Evolutionary conservation across 2,329 filamentous ascomycete genomes (phyloP), one percentile per base, ranked within the genome.

Genomic region (Verticillium dahliae): DNA sequence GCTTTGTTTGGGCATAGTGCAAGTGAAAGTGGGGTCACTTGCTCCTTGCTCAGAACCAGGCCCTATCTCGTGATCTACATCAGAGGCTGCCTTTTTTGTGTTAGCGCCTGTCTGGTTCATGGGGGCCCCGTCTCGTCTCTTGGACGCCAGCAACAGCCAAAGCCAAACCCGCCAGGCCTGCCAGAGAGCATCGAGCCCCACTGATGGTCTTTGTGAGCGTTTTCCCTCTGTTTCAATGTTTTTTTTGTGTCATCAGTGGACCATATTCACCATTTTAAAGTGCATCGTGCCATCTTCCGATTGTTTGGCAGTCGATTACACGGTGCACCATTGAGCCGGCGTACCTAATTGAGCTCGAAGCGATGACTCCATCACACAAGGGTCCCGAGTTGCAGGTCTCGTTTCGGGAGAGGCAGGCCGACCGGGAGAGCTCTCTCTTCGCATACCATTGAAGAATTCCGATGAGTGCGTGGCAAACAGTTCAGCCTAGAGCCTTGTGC

Each of bases 61-160:
- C 57, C 63, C 27, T 31, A 56, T 62, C 63, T 59, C 37, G 60
- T 61, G 62, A 65, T 65, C 62, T 60, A 60, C 61, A 52, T 27
- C 55, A 57, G 62, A 62, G 50, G 54, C 63, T 60, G 60, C 63
- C 56, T 56, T 35, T 59, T 45, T 41, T 35, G 57, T 59, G 50
- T 56, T 62, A 61, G 56, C 54, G n/a, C 45, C 18, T 62, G 55
- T 62, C 58, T 60, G 35, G 62, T 54, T 58, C 62, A 59, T 55
- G 59, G 61, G 57, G 57, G 22, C 57, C 57, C 38, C 11, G 38
- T 39, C 27, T 45, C 38, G 18, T 50, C 38, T 11, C 13, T 45
- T 10, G 18, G 2, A 52, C 45, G 18, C 45, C 45, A 52, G 18
- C 45, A 52, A 10, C n/a, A 22, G 18, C 18, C 18, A 22, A 22